Percentiles rank a stretch among this genome's conserved stretches.
Conservation (phyloP, 139 green algal species). For the Coccomyxa sp. region DNA sequence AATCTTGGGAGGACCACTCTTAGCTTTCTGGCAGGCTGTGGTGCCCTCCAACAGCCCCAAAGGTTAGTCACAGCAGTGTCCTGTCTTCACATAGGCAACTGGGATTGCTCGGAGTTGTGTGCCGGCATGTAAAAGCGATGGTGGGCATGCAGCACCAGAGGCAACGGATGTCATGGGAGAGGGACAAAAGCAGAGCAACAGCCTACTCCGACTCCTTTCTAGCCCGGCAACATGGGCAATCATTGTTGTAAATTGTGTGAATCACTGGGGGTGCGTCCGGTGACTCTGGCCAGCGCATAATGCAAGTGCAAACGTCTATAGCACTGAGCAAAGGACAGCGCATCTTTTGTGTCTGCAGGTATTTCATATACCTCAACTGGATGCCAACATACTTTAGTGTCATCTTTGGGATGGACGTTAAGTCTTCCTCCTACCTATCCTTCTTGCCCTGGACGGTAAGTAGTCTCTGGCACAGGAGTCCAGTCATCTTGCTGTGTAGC, state of each 20-base stretch:
- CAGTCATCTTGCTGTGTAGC: no score
- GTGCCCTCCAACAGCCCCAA: constrained; percentile 38
- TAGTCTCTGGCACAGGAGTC: constrained; percentile 15
- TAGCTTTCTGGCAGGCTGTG: constrained; percentile 60
- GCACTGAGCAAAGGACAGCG: no score
- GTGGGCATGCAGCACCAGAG: no score
- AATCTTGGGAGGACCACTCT: constrained; percentile 59
- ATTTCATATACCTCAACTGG: constrained; percentile 96
- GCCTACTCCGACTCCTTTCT: constrained; percentile 38
- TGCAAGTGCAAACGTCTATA: no score
- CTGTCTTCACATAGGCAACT: neutral
- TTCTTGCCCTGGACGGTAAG: constrained; percentile 72
- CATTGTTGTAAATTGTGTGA: constrained; percentile 78
- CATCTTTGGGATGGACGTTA: constrained; percentile 63
- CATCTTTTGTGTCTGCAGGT: constrained; percentile 25
- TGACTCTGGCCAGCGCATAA: no score
- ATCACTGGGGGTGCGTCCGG: constrained; percentile 30
- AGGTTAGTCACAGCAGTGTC: neutral
- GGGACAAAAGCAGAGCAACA: neutral
- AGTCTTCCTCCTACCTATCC: constrained; percentile 59
- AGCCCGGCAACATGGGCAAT: constrained; percentile 76
- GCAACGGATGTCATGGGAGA: neutral
- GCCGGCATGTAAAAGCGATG: no score
- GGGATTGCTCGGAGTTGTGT: no score
- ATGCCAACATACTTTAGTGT: constrained; percentile 89